These are phyloP conservation scores for Schizothecium vesticola DNA, from an alignment of 495 filamentous ascomycete species.

Conservation along the genomic window DNA sequence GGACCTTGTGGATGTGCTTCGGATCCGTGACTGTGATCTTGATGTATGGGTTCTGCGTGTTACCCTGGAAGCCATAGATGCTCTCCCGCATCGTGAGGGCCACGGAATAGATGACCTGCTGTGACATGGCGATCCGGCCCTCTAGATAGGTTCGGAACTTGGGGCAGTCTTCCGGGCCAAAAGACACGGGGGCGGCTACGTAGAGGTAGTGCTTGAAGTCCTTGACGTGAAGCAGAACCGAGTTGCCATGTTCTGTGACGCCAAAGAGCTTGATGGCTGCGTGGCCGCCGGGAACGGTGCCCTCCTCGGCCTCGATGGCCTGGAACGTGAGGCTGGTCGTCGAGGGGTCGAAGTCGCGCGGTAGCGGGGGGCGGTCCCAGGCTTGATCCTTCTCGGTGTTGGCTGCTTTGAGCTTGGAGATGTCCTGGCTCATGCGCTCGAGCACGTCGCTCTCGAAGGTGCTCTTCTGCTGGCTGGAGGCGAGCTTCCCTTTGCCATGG, in stretches of 20 bases:
- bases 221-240: constrained; percentile 89
- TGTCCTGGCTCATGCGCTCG: constrained; percentile 91
- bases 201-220: constrained; percentile 97
- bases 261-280: constrained; percentile 85
- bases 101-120: constrained; percentile 58
- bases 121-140: constrained; percentile 57
- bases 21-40: constrained; percentile 90
- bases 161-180: constrained; percentile 69
- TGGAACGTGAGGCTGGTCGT: constrained; percentile 79
- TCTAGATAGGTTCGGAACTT: constrained; percentile 75
- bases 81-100: constrained; percentile 78
- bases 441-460: constrained; percentile 90
- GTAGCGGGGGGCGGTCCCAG: constrained; percentile 77
- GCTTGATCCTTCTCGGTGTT: constrained; percentile 92
- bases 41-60: constrained; percentile 83
- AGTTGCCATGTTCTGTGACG: constrained; percentile 93
- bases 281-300: constrained; percentile 63
- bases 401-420: constrained; percentile 71
- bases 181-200: constrained; percentile 78
- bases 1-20: constrained; percentile 67
- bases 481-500: constrained; percentile 53
- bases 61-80: constrained; percentile 88
- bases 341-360: constrained; percentile 59
- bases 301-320: constrained; percentile 93
- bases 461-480: constrained; percentile 82